Percentiles rank a stretch among this genome's conserved stretches.
phyloP scores from a whole-genome alignment of 108 stramenopile genomes.

The Epithemia pelagica region DNA sequence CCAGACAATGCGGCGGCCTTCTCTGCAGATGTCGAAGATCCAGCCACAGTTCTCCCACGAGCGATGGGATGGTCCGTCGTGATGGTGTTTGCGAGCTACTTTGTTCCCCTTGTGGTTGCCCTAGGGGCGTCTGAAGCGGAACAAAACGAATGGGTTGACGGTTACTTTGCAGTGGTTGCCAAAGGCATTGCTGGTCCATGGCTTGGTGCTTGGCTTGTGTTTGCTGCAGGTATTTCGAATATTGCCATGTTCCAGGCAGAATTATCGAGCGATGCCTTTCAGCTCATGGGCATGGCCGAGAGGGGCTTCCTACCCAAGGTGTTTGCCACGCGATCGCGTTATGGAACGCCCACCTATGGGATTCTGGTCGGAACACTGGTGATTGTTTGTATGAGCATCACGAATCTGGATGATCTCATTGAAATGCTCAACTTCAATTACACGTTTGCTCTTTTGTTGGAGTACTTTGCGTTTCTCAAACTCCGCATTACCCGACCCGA shows the following conservation, averaged over 20 bases:
- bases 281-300: conserved; percentile 92
- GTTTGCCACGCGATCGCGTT: conserved; percentile 60
- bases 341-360: conserved; percentile 85
- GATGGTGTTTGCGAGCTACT: conserved; percentile 58
- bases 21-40: conserved; percentile 80
- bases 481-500: conserved; percentile 55
- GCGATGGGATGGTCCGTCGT: conserved; percentile 68
- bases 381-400: conserved; percentile 59
- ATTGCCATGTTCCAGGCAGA: conserved; percentile 94
- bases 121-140: conserved; percentile 58
- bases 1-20: conserved; percentile 74
- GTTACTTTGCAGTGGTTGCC: conserved; percentile 73
- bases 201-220: conserved; percentile 89
- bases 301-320: conserved; percentile 82
- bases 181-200: conserved; percentile 79
- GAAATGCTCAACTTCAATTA: conserved; percentile 92
- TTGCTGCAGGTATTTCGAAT: conserved; percentile 85
- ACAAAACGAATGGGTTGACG: conserved; percentile 69
- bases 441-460: conserved; percentile 71
- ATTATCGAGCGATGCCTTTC: conserved; percentile 84
- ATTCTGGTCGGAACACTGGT: conserved; percentile 72
- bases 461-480: conserved; percentile 91
- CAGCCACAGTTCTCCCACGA: conserved; percentile 54
- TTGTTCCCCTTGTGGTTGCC: conserved; percentile 77
- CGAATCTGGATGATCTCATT: conserved; percentile 68